A percentile compares a stretch with the other conserved stretches of the same genome.
Conservation (phyloP, 2,329 filamentous ascomycete species). For the Fonsecaea pedrosoi region DNA sequence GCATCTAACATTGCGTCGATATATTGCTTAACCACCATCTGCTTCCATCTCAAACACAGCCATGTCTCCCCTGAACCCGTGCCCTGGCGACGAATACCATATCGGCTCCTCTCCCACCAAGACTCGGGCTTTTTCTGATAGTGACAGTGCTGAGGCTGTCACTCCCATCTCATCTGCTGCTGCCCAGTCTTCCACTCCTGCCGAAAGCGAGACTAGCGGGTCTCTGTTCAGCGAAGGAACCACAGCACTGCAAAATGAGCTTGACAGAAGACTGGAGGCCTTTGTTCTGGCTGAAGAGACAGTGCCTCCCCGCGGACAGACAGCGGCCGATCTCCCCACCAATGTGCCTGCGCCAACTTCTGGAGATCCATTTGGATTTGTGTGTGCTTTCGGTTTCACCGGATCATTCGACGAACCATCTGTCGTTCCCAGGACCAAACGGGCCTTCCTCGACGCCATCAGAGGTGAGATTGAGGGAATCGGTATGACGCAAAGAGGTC, state of each 20-base stretch:
- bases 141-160: not conserved
- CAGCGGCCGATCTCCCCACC: not conserved
- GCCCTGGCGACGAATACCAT: not conserved
- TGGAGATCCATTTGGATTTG: conserved; percentile 22
- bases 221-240: conserved; percentile 12
- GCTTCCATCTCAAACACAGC: not conserved
- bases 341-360: not conserved
- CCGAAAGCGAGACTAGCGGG: not conserved
- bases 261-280: conserved; percentile 20
- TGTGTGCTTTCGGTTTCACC: conserved; percentile 31
- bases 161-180: not conserved
- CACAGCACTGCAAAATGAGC: conserved; percentile 14
- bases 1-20: not conserved
- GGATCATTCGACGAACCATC: conserved; percentile 21
- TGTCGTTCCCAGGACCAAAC: conserved; percentile 22
- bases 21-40: not conserved
- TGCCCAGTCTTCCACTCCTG: not conserved
- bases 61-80: not conserved
- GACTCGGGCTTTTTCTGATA: not conserved
- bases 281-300: conserved; percentile 19
- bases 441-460: conserved; percentile 22
- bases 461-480: conserved; percentile 24
- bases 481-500: conserved; percentile 21
- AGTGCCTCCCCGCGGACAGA: not conserved
- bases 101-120: not conserved